Evolutionary conservation across 257 asterid species (phyloP).

Genomic region (Leonotis leonurus): DNA sequence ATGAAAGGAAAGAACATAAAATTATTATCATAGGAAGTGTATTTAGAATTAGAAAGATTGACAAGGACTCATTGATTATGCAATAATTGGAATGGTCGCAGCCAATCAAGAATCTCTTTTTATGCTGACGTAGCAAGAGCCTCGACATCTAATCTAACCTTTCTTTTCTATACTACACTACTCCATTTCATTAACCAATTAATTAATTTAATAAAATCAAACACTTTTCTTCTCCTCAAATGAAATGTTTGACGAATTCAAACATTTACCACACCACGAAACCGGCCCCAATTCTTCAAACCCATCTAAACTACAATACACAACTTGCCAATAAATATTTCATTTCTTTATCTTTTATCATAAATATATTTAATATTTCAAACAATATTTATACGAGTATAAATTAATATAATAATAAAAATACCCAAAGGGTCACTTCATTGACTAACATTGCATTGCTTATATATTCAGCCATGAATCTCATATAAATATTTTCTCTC

Average conservation of each 20-base stretch:
- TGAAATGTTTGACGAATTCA: slow-evolving; percentile 46
- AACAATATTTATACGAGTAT: neutral
- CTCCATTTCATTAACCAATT: neutral
- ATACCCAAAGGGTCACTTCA: slow-evolving; percentile 29
- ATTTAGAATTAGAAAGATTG: neutral
- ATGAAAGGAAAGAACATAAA: no score
- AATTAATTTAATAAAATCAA: slow-evolving; percentile 13
- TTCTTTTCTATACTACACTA: neutral
- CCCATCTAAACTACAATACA: slow-evolving; percentile 1
- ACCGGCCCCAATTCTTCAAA: slow-evolving; percentile 32
- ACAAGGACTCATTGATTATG: neutral
- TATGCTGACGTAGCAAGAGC: neutral
- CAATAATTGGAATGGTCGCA: slow-evolving; percentile 9
- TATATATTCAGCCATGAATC: slow-evolving; percentile 7
- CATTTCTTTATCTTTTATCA: neutral
- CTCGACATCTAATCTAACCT: slow-evolving; percentile 8
- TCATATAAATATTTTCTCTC: slow-evolving; percentile 12
- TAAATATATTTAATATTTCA: neutral
- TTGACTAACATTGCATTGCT: slow-evolving; percentile 35
- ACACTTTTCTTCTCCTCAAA: slow-evolving; percentile 6
- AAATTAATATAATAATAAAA: neutral
- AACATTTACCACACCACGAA: slow-evolving; percentile 44
- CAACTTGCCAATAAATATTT: slow-evolving; percentile 16
- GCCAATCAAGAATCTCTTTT: slow-evolving; percentile 19
- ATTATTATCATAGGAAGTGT: no score